Evolutionary conservation across 2,329 filamentous ascomycete species (phyloP).

Genomic region (Cladosporium sp.): DNA sequence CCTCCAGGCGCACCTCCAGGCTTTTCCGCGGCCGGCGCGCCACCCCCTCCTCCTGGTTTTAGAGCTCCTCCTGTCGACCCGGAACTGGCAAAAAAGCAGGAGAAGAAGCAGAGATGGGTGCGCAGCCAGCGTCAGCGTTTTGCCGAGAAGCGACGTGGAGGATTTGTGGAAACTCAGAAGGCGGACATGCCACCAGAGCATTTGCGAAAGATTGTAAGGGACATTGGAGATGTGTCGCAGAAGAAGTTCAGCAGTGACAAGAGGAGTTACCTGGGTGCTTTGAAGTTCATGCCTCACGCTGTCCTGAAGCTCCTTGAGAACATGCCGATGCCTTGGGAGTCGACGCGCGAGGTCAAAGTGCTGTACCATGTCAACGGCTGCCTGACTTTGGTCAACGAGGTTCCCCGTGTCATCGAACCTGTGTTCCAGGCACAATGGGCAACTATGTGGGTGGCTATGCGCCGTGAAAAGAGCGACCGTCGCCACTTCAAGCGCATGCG

Average conservation of each 20-base stretch:
- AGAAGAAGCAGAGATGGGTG: constrained; percentile 99
- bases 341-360: constrained; percentile 92
- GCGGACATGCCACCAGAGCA: constrained; percentile 98
- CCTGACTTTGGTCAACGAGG: constrained; percentile 94
- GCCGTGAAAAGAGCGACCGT: constrained; percentile 94
- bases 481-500: constrained; percentile 98
- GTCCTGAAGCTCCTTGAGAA: constrained; percentile 97
- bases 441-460: constrained; percentile 99
- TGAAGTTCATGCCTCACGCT: constrained; percentile 99
- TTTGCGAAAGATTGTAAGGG: constrained; percentile 94
- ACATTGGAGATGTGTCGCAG: constrained; percentile 98
- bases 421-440: constrained; percentile 99
- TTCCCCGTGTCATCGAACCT: constrained; percentile 92
- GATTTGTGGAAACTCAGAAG: constrained; percentile 97
- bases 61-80: constrained; percentile 72
- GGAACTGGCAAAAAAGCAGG: constrained; percentile 88
- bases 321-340: constrained; percentile 99
- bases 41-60: constrained; percentile 80
- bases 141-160: constrained; percentile 92
- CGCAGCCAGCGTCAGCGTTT: constrained; percentile 88
- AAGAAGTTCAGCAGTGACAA: constrained; percentile 99
- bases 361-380: constrained; percentile 98
- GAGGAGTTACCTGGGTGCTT: constrained; percentile 90
- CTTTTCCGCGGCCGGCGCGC: constrained; percentile 47
- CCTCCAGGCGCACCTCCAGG: constrained; percentile 52